These are phyloP conservation scores for Alternaria solani DNA, from an alignment of 2,329 filamentous ascomycete genomes.

Conservation along the genomic window DNA sequence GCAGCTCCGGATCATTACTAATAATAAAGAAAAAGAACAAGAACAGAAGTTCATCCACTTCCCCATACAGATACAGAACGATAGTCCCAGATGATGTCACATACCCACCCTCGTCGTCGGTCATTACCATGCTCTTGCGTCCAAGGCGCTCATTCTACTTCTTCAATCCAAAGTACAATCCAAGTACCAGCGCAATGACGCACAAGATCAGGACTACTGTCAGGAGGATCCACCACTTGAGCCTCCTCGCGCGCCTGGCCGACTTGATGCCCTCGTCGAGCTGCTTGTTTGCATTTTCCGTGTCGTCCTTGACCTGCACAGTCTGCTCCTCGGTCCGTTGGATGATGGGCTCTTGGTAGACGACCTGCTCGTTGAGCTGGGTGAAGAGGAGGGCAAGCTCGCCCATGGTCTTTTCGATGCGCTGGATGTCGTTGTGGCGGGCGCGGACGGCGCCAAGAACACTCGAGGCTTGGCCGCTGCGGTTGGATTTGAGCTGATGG, in stretches of 20 bases:
- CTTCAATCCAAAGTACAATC: constrained; percentile 57
- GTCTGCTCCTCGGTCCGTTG: constrained; percentile 71
- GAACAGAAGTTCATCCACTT: neutral
- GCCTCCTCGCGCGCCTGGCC: constrained; percentile 72
- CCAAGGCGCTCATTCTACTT: neutral
- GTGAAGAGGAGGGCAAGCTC: constrained; percentile 76
- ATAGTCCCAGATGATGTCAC: neutral
- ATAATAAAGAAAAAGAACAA: neutral
- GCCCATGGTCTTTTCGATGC: constrained; percentile 77
- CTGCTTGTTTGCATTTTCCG: constrained; percentile 73
- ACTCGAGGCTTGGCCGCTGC: constrained; percentile 74
- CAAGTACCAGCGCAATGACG: constrained; percentile 60
- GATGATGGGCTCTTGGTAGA: constrained; percentile 74
- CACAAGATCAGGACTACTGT: constrained; percentile 60
- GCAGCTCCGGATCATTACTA: constrained; percentile 10
- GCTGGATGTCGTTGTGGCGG: constrained; percentile 82
- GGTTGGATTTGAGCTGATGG: constrained; percentile 74
- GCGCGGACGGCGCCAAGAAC: constrained; percentile 81
- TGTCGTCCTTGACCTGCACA: constrained; percentile 69
- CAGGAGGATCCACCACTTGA: constrained; percentile 82
- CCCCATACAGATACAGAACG: neutral
- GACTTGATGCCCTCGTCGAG: constrained; percentile 72
- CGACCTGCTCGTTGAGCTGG: constrained; percentile 76
- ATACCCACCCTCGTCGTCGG: neutral
- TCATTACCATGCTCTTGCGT: neutral